Percentiles rank a stretch among this genome's conserved stretches.
Conservation (phyloP, 495 filamentous ascomycete species). For the Penicillium antarcticum region DNA sequence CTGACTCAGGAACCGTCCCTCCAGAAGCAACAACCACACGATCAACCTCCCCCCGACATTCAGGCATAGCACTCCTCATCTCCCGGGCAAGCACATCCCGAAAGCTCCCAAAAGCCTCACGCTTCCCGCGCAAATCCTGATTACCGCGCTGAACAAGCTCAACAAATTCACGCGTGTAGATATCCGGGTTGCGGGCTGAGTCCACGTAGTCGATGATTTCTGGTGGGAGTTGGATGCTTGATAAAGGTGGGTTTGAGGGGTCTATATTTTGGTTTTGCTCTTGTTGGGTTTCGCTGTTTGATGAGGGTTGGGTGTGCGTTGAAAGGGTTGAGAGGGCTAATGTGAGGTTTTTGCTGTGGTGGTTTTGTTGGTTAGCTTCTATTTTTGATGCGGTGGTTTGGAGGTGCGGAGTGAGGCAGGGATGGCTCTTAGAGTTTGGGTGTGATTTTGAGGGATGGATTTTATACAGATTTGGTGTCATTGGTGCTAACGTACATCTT, state of each 20-base stretch:
- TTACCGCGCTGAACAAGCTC: slow-evolving; percentile 83
- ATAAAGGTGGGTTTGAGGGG: slow-evolving; percentile 43
- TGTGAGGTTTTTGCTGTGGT: slow-evolving; percentile 43
- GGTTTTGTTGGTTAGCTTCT: not conserved
- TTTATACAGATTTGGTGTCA: slow-evolving; percentile 8
- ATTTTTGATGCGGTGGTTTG: not conserved
- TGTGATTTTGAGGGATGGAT: slow-evolving; percentile 8
- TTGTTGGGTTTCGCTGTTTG: slow-evolving; percentile 28
- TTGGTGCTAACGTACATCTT: slow-evolving; percentile 52
- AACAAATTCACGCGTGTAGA: slow-evolving; percentile 97
- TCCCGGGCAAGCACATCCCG: slow-evolving; percentile 77
- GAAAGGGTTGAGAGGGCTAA: slow-evolving; percentile 37
- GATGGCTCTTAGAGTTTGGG: not conserved
- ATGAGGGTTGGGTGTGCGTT: slow-evolving; percentile 34
- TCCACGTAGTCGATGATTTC: slow-evolving; percentile 94
- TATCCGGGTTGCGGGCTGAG: slow-evolving; percentile 89
- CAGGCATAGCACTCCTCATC: slow-evolving; percentile 75
- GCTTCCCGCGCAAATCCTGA: slow-evolving; percentile 80
- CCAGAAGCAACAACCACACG: slow-evolving; percentile 52
- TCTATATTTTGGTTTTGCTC: slow-evolving; percentile 34
- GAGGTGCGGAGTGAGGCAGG: not conserved
- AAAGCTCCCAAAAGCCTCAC: slow-evolving; percentile 74
- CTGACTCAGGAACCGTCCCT: slow-evolving; percentile 5
- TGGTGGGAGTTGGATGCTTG: slow-evolving; percentile 64
- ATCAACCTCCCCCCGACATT: slow-evolving; percentile 67